Conservation (phyloP, 495 filamentous ascomycete genomes). For the Penicillium roqueforti region DNA sequence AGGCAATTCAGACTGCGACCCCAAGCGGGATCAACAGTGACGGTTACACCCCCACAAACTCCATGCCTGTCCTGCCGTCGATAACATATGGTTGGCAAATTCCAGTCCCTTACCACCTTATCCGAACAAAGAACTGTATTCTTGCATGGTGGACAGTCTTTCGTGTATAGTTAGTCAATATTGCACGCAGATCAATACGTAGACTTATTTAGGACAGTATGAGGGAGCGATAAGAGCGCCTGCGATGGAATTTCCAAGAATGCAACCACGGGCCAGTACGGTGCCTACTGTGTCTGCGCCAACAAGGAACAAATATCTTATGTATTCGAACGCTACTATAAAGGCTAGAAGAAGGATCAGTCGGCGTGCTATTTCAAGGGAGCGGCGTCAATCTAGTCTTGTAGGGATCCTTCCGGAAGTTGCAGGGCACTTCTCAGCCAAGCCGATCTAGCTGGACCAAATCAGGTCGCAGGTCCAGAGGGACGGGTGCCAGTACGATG, state of each 20-base stretch:
- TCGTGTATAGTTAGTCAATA: constrained; percentile 57
- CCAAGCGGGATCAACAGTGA: constrained; percentile 57
- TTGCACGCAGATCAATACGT: constrained; percentile 52
- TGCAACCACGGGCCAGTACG: constrained; percentile 67
- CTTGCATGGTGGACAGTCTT: constrained; percentile 71
- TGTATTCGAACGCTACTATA: constrained; percentile 77
- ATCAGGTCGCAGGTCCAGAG: constrained; percentile 47
- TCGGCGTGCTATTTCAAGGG: constrained; percentile 77
- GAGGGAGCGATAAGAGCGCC: constrained; percentile 47
- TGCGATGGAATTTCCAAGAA: constrained; percentile 74
- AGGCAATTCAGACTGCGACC: constrained; percentile 59
- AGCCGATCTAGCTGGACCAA: constrained; percentile 59
- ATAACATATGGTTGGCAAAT: constrained; percentile 62
- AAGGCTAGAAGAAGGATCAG: constrained; percentile 38
- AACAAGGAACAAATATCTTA: constrained; percentile 71
- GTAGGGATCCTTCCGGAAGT: constrained; percentile 41
- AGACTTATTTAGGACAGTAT: constrained; percentile 70
- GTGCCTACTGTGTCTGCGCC: constrained; percentile 82
- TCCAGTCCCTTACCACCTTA: constrained; percentile 65
- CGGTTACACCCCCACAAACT: constrained; percentile 71
- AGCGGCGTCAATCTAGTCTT: constrained; percentile 50
- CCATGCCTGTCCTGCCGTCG: constrained; percentile 64
- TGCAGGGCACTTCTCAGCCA: constrained; percentile 54
- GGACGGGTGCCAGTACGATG: too few relatives aligned
- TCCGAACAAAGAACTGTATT: constrained; percentile 73